phyloP scores from a whole-genome alignment of 768 basidiomycete species.

The Kwoniella bestiolae region DNA sequence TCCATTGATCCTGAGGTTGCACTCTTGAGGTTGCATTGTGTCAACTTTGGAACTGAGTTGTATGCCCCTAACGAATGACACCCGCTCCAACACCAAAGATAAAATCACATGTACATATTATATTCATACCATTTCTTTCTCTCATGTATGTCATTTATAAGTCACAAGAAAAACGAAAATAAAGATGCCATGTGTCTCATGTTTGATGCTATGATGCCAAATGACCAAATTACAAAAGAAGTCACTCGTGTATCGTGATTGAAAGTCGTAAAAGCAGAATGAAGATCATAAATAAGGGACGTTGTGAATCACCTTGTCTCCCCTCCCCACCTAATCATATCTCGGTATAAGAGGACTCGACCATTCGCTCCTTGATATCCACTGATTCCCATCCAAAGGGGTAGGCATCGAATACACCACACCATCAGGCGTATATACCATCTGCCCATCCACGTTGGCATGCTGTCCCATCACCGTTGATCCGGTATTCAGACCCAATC shows the following conservation, averaged over 20 bases:
- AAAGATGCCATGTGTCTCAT: background rate
- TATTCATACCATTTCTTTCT: background rate
- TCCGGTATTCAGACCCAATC: conserved; percentile 13
- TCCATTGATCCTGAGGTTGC: too few relatives aligned
- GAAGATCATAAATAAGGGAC: background rate
- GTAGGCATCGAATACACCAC: background rate
- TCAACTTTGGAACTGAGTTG: too few relatives aligned
- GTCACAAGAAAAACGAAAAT: background rate
- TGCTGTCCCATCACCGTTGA: background rate
- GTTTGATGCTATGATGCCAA: too few relatives aligned
- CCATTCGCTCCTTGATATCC: conserved; percentile 32
- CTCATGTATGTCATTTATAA: background rate
- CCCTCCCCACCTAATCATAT: background rate
- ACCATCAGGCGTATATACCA: conserved; percentile 10
- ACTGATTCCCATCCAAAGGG: background rate
- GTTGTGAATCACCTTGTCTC: background rate
- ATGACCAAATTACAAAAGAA: background rate
- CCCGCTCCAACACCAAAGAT: too few relatives aligned
- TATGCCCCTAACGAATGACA: too few relatives aligned
- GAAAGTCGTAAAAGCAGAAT: background rate
- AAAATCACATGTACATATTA: background rate
- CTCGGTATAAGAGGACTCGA: conserved; percentile 25
- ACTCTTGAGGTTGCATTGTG: too few relatives aligned
- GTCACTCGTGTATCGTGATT: background rate
- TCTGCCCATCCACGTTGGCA: conserved; percentile 11